phyloP scores from a whole-genome alignment of 768 basidiomycete species.

The Naematelia encephala region DNA sequence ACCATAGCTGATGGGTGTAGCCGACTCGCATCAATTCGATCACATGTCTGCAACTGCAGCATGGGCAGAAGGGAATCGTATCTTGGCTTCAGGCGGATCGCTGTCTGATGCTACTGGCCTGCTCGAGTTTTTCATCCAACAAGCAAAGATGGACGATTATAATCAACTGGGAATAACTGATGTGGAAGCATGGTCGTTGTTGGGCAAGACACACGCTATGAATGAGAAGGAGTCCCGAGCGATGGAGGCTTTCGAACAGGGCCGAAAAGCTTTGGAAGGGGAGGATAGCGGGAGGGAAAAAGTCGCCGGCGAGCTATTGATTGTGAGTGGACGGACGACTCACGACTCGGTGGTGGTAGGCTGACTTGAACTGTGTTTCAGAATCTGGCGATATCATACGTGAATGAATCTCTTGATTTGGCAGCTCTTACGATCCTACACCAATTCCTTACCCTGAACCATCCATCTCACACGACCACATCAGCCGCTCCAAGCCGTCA shows the following conservation, averaged over 20 bases:
- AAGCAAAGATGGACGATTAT: constrained; percentile 14
- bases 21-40: constrained; percentile 54
- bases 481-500: constrained; percentile 51
- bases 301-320: constrained; percentile 36
- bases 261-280: constrained; percentile 28
- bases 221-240: constrained; percentile 54
- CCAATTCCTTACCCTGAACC: constrained; percentile 71
- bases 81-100: constrained; percentile 76
- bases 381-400: constrained; percentile 94
- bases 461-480: constrained; percentile 52
- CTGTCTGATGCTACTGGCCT: constrained; percentile 80
- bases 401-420: constrained; percentile 86
- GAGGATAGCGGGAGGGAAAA: constrained; percentile 11
- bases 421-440: constrained; percentile 81
- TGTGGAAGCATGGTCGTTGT: constrained; percentile 82
- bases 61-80: constrained; percentile 63
- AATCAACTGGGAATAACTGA: constrained; percentile 48
- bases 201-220: constrained; percentile 74
- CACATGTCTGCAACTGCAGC: constrained; percentile 25
- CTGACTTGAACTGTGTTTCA: constrained; percentile 44
- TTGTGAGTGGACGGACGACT: too few relatives aligned
- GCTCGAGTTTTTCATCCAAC: constrained; percentile 60
- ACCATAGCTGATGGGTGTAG: constrained; percentile 5
- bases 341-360: not conserved
- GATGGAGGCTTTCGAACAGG: constrained; percentile 52